Evolutionary conservation across 331 rosid species (phyloP).

Genomic region (Quercus lobata): DNA sequence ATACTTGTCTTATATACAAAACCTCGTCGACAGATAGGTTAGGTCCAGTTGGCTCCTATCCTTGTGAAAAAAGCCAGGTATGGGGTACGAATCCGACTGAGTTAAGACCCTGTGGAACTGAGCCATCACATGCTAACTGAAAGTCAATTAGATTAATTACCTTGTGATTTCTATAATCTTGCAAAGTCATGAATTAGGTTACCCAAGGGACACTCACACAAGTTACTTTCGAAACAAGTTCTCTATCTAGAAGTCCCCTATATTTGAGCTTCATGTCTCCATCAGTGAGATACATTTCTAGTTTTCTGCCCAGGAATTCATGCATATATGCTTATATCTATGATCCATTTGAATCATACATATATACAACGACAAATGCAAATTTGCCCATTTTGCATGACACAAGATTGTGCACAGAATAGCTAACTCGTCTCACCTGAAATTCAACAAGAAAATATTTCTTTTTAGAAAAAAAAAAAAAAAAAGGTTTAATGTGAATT

Average conservation of each 20-base stretch:
- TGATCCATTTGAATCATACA: no score
- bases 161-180: not conserved
- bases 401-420: not conserved
- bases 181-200: constrained; percentile 33
- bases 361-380: no score
- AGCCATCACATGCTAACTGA: not conserved
- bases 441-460: not conserved
- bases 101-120: not conserved
- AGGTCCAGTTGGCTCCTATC: no score
- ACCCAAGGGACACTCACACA: constrained; percentile 23
- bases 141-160: not conserved
- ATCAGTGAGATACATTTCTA: not conserved
- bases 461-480: not conserved
- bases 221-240: constrained; percentile 11
- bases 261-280: not conserved
- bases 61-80: not conserved
- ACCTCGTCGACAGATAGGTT: no score
- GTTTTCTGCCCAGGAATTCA: no score
- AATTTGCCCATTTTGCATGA: no score
- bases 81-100: not conserved
- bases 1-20: no score
- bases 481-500: constrained; percentile 6
- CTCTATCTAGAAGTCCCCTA: not conserved
- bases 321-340: no score
- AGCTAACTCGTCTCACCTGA: not conserved